Percentiles rank a stretch among this genome's conserved stretches.
Conservation (phyloP, 2,329 filamentous ascomycete species). For the Parafenestella ontariensis region DNA sequence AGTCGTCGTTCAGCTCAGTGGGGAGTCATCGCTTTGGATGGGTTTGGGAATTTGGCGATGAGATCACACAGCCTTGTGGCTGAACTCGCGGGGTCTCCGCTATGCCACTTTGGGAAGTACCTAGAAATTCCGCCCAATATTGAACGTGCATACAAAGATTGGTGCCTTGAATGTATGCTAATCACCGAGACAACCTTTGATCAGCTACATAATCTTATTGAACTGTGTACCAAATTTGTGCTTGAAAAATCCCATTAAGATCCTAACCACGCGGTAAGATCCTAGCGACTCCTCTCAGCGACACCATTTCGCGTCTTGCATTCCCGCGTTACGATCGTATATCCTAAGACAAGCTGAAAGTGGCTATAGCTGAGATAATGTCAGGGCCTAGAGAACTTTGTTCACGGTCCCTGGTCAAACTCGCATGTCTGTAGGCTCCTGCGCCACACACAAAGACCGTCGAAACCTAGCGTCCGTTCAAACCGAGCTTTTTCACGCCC, state of each 20-base stretch:
- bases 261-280: no score
- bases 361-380: not conserved
- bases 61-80: slow-evolving; percentile 19
- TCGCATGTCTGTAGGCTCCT: not conserved
- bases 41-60: slow-evolving; percentile 10
- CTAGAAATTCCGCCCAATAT: no score
- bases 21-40: slow-evolving; percentile 9
- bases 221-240: no score
- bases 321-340: not conserved
- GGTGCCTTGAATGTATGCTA: not conserved
- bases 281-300: no score
- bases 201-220: not conserved
- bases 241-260: no score
- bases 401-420: not conserved
- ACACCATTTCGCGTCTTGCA: no score
- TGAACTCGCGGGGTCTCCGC: not conserved
- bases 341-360: not conserved
- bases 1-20: slow-evolving; percentile 8
- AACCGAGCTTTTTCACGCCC: slow-evolving; percentile 33
- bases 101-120: not conserved
- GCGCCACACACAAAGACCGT: not conserved
- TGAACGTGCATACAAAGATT: not conserved
- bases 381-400: not conserved
- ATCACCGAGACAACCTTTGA: not conserved
- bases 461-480: not conserved